Evolutionary conservation across 2,329 filamentous ascomycete genomes (phyloP).

Genomic region (Sporothrix pseudoabietina): DNA sequence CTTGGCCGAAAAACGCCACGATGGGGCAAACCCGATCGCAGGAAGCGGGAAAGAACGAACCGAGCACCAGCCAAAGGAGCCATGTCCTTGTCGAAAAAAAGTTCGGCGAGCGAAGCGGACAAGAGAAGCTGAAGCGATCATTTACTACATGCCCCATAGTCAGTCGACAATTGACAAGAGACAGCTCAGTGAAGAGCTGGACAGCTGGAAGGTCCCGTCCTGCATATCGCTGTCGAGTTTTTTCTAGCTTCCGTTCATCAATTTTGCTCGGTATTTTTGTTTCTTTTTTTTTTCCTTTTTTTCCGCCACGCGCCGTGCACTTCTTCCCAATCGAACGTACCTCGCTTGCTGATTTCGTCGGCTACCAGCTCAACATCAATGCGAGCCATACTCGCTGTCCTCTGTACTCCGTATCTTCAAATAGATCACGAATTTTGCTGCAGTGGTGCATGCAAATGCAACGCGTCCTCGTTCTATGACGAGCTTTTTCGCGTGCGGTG

Average conservation of each 20-base stretch:
- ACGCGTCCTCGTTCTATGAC: background rate
- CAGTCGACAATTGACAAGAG: background rate
- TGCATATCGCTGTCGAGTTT: background rate
- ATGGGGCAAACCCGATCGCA: constrained; percentile 18
- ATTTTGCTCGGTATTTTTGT: background rate
- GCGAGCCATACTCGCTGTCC: background rate
- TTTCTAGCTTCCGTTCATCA: background rate
- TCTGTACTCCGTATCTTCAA: background rate
- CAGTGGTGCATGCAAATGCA: background rate
- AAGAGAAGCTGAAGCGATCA: background rate
- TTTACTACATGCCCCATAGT: background rate
- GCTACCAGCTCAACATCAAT: background rate
- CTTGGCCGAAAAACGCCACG: constrained; percentile 22
- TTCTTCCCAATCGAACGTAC: background rate
- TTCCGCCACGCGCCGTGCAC: constrained; percentile 23
- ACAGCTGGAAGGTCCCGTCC: background rate
- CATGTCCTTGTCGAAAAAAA: background rate
- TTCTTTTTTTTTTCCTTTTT: constrained; percentile 19
- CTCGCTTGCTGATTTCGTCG: background rate
- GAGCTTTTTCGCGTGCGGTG: background rate
- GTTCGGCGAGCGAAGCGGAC: background rate
- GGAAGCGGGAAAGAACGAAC: constrained; percentile 6
- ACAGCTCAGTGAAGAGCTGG: background rate
- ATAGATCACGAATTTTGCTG: background rate
- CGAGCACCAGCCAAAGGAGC: constrained; percentile 7